phyloP scores from a whole-genome alignment of 306 rosid species.

The Pyrus pyrifolia region DNA sequence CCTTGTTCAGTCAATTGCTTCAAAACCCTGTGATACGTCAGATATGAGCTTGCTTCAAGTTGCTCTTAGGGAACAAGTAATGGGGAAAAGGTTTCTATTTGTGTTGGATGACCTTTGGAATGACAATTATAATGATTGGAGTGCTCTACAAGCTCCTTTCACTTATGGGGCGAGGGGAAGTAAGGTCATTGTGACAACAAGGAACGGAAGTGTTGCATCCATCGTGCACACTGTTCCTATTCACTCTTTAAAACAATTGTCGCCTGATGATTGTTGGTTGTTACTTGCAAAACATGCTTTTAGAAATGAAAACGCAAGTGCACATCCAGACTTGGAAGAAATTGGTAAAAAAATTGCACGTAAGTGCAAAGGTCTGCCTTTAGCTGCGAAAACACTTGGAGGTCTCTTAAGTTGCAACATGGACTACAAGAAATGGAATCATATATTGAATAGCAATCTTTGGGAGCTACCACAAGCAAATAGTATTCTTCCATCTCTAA shows the following conservation, averaged over 20 bases:
- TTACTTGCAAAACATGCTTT: conserved; percentile 1
- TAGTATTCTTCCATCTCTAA: not conserved
- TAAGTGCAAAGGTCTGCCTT: conserved; percentile 15
- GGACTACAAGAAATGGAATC: not conserved
- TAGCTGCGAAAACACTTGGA: not conserved
- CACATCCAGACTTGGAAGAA: not conserved
- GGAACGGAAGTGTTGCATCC: conserved; percentile 4
- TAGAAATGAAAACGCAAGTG: not conserved
- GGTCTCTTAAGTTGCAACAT: not conserved
- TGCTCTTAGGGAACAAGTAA: not conserved
- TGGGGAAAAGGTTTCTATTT: not conserved
- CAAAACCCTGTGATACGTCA: not conserved
- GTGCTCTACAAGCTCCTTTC: not conserved
- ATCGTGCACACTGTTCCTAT: not conserved
- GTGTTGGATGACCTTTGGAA: not conserved
- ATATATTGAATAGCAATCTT: not conserved
- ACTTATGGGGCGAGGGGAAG: not conserved
- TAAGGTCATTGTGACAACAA: conserved; percentile 7
- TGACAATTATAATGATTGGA: not conserved
- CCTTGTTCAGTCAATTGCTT: not conserved
- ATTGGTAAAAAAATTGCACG: conserved; percentile 13
- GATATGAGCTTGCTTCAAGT: not conserved
- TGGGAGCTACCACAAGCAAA: not conserved
- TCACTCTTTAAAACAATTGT: not conserved
- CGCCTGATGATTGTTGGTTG: not conserved